Base-by-base conservation (phyloP, 2,329 filamentous ascomycete species). In the Trichophaea hybrida region DNA sequence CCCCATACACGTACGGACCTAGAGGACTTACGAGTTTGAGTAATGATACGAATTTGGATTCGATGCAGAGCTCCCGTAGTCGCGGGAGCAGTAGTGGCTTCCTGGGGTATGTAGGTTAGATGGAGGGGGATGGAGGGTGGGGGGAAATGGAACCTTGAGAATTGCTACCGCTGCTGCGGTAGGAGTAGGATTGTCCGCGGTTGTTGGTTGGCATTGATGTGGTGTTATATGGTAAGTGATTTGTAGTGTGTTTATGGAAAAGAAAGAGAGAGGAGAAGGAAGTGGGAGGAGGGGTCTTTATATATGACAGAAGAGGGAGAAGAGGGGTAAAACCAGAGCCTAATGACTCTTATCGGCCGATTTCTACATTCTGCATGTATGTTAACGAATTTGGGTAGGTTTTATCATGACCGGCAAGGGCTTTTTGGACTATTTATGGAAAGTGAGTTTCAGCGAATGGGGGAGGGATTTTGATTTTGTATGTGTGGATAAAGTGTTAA, bases 41-140 rank as follows among this genome's bases (percentile, higher is more conserved):
- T 68, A 67, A 52, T 68, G 66, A 40, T 68, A 67, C 1, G 62
- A 44, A 31, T 67, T 68, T 8, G 50, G 43, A 40, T 66, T 68
- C 1, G 62, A 32, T 7, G 61, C 65, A 31, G 57, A 49, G 37
- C 38, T 58, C n/a, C 66, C 64, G 40, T 65, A 68, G 37, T 68
- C 66, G 43, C 66, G 65, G 40, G 46, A 43, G 53, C 56, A 64
- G 24, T 63, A 67, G 37, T 63, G 65, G 57, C 65, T 68, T 0
- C 61, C 66, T 58, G 31, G 24, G 24, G 3, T 24, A 24, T 24
- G 24, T 24, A 2, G 24, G 24, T 24, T 24, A 24, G 24, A 24
- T 2, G 24, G 24, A 24, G 24, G 24, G 24, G 24, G 24, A 24
- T 24, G 24, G 24, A 3, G 24, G 24, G 3, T 24, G 24, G 24